Percentiles rank a stretch among this genome's conserved stretches.
Conservation (phyloP, 257 asterid species). For the Plectranthus barbatus region DNA sequence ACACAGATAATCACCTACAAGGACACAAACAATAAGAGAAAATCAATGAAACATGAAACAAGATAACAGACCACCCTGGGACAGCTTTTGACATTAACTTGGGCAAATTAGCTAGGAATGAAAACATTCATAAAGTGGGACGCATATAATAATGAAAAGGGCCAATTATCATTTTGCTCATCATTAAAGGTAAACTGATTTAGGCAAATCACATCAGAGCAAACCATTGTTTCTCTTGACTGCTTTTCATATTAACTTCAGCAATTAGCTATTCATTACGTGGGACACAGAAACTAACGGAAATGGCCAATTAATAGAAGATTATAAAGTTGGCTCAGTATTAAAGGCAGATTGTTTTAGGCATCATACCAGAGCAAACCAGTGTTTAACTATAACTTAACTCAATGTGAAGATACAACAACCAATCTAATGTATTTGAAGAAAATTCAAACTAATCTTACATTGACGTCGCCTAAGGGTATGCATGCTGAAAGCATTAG, state of each 20-base stretch:
- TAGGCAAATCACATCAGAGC: too few species aligned
- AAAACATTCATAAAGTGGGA: constrained; percentile 1
- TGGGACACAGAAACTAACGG: neutral
- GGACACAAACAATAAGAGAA: neutral
- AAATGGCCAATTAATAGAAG: neutral
- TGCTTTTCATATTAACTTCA: too few species aligned
- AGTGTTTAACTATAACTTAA: neutral
- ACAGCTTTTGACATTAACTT: neutral
- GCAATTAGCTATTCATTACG: too few species aligned
- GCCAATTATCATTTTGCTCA: too few species aligned
- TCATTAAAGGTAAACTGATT: too few species aligned
- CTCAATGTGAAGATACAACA: neutral
- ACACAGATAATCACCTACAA: neutral
- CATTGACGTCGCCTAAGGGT: too few species aligned
- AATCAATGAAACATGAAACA: neutral
- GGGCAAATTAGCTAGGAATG: neutral
- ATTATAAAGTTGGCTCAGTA: neutral
- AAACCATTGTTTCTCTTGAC: too few species aligned
- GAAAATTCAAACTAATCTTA: too few species aligned
- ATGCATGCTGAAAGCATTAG: neutral
- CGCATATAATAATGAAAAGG: neutral
- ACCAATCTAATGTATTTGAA: neutral
- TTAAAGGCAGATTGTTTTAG: neutral
- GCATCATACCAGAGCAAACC: too few species aligned
- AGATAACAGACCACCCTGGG: neutral